Evolutionary conservation across 257 asterid species (phyloP), one percentile per base, ranked within the genome.

Genomic region (Knoxia roxburghii): DNA sequence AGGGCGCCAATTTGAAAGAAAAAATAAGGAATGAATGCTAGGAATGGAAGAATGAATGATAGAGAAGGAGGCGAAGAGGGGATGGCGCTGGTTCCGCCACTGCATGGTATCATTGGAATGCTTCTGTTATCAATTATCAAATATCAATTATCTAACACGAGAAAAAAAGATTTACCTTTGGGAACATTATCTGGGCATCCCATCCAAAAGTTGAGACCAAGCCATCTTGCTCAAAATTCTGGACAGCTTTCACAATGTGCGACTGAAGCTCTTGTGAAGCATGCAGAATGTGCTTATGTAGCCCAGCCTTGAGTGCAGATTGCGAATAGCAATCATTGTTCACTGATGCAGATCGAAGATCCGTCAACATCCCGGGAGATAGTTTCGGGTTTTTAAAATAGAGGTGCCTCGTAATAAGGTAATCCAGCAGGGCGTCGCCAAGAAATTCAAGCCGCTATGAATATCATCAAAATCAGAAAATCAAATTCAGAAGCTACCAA

Each of bases 381-480:
- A 84, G 68, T 32, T 84, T 86, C 0, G 90, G 93, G 74, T 87
- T 67, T 52, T 79, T 70, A 7, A 48, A 35, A 72, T 83, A 92
- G 7, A 89, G 87, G 69, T 89, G 79, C 63, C 64, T 43, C 1
- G 97, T 87, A 12, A 92, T 81, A 1, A 85, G 70, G 68, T 86
- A 87, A 73, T 92, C 98, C 0, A 89, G 77, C 72, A 89, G 89
- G 0, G 97, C 91, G 75, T 92, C 98, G 60, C 98, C 98, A 26
- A 92, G 92, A 79, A 80, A 92, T 69, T 92, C 97, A 69, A 92
- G 78, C 7, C 97, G 86, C 96, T 89, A 72, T 80, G 2, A 65
- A 66, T 1, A 4, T 45, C 33, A 21, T 15, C n/a, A 43, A 10
- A 26, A 55, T 45, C 48, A 70, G 24, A 58, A 45, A 26, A 55